phyloP scores from a whole-genome alignment of 2,329 filamentous ascomycete species.

The Cercospora brassicicola region DNA sequence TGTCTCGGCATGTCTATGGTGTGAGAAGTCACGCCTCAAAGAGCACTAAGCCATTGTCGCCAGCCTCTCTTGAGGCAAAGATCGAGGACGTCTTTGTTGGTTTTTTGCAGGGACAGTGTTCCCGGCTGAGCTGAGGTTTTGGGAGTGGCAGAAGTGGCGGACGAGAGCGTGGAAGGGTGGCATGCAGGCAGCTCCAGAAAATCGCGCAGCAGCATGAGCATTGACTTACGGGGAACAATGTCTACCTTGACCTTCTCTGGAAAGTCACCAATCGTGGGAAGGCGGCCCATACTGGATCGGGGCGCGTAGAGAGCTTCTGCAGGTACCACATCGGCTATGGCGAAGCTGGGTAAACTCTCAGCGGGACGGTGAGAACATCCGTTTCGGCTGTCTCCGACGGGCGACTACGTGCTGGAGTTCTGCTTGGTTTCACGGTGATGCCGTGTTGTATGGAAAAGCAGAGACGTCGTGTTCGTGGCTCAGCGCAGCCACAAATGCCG shows the following conservation, averaged over 20 bases:
- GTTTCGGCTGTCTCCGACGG: neutral
- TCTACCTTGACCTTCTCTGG: conserved; percentile 43
- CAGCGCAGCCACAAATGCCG: neutral
- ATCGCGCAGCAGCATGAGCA: neutral
- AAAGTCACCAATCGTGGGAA: conserved; percentile 48
- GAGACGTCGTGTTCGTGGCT: neutral
- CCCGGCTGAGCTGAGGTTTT: neutral
- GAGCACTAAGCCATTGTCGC: too few relatives aligned
- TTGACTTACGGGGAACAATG: conserved; percentile 49
- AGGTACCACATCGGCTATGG: conserved; percentile 7
- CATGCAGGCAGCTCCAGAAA: neutral
- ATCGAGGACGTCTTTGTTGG: neutral
- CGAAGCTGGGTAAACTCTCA: neutral
- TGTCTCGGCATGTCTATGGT: neutral
- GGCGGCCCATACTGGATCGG: conserved; percentile 38
- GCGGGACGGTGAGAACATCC: neutral
- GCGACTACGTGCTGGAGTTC: too few relatives aligned
- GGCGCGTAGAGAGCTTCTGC: conserved; percentile 10
- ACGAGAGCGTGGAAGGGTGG: too few relatives aligned
- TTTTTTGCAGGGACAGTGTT: neutral
- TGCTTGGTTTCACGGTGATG: neutral
- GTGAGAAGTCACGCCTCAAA: neutral
- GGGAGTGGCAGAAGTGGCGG: neutral
- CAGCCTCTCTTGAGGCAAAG: too few relatives aligned
- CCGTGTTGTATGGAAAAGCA: neutral